Evolutionary conservation across 225 moss, liverwort and hornwort genomes (phyloP).

Genomic region (Antitrichia curtipendula): DNA sequence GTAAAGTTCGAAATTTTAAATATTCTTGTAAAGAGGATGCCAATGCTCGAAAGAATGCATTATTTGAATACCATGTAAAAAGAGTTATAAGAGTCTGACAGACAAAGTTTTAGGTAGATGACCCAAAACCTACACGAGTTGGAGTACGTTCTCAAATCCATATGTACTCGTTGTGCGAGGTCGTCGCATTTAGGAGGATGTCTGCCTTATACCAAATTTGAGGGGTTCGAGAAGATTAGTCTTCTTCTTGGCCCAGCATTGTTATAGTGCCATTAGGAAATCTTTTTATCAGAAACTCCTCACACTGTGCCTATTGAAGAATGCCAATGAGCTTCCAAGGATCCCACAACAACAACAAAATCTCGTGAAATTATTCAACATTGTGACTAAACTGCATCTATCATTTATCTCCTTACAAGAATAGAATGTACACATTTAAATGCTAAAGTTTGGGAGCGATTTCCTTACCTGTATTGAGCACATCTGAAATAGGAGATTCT

Average conservation of each 20-base stretch:
- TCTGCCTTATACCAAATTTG: not conserved
- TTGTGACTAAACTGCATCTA: not conserved
- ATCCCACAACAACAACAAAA: not conserved
- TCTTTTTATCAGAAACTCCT: not conserved
- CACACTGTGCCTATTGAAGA: not conserved
- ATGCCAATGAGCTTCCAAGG: not conserved
- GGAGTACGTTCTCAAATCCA: not conserved
- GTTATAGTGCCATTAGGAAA: not conserved
- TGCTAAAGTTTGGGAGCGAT: not conserved
- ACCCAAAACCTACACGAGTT: not conserved
- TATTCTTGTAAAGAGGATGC: not conserved
- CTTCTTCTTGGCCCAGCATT: not conserved
- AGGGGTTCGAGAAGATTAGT: not conserved
- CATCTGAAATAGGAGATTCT: slow-evolving; percentile 25
- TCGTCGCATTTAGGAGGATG: not conserved
- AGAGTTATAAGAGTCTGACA: not conserved
- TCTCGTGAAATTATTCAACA: not conserved
- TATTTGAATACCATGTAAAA: not conserved
- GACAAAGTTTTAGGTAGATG: not conserved
- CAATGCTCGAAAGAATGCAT: not conserved
- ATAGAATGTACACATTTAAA: not conserved
- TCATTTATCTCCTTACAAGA: not conserved
- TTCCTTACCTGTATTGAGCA: slow-evolving; percentile 12
- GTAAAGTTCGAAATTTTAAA: not conserved
- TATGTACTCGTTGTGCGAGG: not conserved